Base-by-base conservation (phyloP, 2,329 filamentous ascomycete genomes). In the Phaeosphaeriaceae sp. region DNA sequence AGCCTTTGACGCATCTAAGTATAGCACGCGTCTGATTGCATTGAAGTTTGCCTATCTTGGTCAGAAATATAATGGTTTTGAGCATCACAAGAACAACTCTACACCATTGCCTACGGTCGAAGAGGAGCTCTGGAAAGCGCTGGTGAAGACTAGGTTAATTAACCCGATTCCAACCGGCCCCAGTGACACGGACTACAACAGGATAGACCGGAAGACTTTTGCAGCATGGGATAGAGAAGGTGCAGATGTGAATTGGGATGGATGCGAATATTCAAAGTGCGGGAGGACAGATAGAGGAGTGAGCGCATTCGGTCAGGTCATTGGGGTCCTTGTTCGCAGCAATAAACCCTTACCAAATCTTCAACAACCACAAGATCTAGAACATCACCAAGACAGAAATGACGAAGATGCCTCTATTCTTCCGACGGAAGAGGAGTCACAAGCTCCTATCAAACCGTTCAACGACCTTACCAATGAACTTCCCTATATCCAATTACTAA, bases 241-340 rank as follows among this genome's bases (percentile, higher is more conserved):
- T 4, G 64, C 71, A 35, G 71, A 75, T 48, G 74, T 97, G 20
- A 87, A 90, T 72, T 96, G 91, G 82, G 85, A 89, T 28, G 87
- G 87, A 6, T 92, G 86, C 72, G 89, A 96, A 53, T 99, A 97
- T 73, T 92, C 89, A 29, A 99, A 99, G 74, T 97, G 93, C 67
- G 94, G 94, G 2, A 82, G 94, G 55, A 99, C 94, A 15, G 94
- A 99, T 71, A 82, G 86, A 45, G 94, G 94, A 11, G 94, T 99
- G 29, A 97, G 92, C 73, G 92, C 94, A 3, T 99, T 99, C 76
- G 94, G 94, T 0, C 94, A 99, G 77, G 94, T 99, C 48, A 86
- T 99, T 66, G 89, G 87, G 0, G 76, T 99, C 33, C 79, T 88
- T 46, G 87, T 99, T 13, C 81, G 93, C 68, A 97, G 92, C 73